phyloP scores from a whole-genome alignment of 179 eudicot genomes.

The Silene coronaria region DNA sequence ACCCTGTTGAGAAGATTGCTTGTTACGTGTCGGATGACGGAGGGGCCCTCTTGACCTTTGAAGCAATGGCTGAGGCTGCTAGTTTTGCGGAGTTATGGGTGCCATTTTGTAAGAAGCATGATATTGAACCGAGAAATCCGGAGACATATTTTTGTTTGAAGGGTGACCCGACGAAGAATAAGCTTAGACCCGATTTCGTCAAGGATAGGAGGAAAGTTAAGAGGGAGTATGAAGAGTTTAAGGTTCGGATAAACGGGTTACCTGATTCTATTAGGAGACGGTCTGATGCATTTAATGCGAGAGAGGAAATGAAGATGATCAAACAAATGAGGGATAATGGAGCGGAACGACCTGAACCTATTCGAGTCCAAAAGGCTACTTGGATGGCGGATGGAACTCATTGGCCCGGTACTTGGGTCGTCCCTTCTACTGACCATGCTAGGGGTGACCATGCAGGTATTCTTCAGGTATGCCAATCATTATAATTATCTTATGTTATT shows the following conservation, averaged over 20 bases:
- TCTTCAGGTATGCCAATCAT: slow-evolving; percentile 34
- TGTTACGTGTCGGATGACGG: slow-evolving; percentile 92
- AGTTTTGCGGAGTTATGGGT: slow-evolving; percentile 91
- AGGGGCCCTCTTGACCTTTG: slow-evolving; percentile 73
- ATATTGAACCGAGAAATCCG: slow-evolving; percentile 85
- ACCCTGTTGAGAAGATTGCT: slow-evolving; percentile 79
- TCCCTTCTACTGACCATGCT: slow-evolving; percentile 46
- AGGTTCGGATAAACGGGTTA: slow-evolving; percentile 81
- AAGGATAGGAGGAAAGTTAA: slow-evolving; percentile 80
- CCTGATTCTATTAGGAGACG: slow-evolving; percentile 75
- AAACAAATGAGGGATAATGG: slow-evolving; percentile 55
- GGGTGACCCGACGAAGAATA: slow-evolving; percentile 81
- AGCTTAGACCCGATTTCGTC: slow-evolving; percentile 66
- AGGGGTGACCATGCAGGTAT: slow-evolving; percentile 85
- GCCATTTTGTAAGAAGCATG: slow-evolving; percentile 83
- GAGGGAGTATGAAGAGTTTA: slow-evolving; percentile 87
- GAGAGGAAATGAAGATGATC: slow-evolving; percentile 71
- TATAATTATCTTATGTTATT: background rate
- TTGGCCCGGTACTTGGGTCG: slow-evolving; percentile 90
- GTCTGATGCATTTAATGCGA: slow-evolving; percentile 80
- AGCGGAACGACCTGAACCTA: slow-evolving; percentile 48
- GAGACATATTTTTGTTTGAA: slow-evolving; percentile 62
- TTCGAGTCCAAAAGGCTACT: slow-evolving; percentile 61
- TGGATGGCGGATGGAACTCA: slow-evolving; percentile 99
- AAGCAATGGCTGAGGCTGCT: slow-evolving; percentile 94